A percentile compares a stretch with the other conserved stretches of the same genome.
Conservation (phyloP, 176 grass and related monocot genomes). For the sorghum (Sorghum bicolor) region DNA sequence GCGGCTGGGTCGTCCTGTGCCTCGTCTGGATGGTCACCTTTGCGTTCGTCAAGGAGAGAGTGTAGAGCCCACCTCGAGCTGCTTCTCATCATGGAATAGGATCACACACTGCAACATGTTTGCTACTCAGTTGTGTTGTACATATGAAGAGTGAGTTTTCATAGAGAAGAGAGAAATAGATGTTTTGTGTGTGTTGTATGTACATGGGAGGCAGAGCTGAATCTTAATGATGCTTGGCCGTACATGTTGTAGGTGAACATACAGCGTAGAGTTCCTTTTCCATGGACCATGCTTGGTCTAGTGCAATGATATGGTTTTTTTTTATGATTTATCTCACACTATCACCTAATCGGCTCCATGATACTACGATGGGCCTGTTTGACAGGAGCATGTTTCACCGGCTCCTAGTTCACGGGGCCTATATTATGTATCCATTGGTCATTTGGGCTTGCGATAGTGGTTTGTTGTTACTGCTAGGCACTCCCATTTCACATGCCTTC, state of each 20-base stretch:
- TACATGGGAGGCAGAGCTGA: conserved; percentile 8
- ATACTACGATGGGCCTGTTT: too few relatives aligned
- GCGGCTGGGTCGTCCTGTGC: conserved; percentile 34
- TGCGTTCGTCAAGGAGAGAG: conserved; percentile 44
- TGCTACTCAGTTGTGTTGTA: conserved; percentile 25
- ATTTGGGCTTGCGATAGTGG: too few relatives aligned
- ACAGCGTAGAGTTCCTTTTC: conserved; percentile 10
- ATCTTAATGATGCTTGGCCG: conserved; percentile 22
- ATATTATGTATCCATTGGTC: too few relatives aligned
- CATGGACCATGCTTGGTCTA: conserved; percentile 3
- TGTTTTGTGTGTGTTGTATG: conserved; percentile 26
- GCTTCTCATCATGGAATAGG: background rate
- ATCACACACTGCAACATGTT: background rate
- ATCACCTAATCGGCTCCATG: background rate
- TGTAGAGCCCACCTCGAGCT: conserved; percentile 15
- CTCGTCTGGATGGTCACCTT: conserved; percentile 58
- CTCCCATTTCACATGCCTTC: too few relatives aligned
- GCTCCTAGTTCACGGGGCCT: too few relatives aligned
- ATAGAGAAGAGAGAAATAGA: conserved; percentile 22
- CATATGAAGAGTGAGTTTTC: conserved; percentile 20
- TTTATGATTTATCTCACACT: background rate
- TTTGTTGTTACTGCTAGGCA: too few relatives aligned
- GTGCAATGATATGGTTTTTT: background rate
- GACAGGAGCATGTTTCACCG: too few relatives aligned
- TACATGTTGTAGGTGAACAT: conserved; percentile 22